Evolutionary conservation across 768 basidiomycete genomes (phyloP), one percentile per base, ranked within the genome.

Genomic region (Boletus pseudo-olivaceus): DNA sequence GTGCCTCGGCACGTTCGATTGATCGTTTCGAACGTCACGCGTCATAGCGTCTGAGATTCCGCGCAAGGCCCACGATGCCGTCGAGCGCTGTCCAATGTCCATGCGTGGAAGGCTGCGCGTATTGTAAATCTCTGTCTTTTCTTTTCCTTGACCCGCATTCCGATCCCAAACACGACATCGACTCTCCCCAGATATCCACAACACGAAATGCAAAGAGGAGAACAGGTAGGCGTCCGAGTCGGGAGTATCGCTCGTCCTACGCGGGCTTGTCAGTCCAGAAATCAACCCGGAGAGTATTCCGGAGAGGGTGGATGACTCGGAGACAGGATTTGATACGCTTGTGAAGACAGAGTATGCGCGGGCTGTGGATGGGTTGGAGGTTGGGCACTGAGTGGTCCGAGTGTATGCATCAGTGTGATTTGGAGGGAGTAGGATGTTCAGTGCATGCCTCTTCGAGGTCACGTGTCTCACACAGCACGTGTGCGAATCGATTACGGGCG

Each of bases 171-270:
- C 6, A 15, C 11, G 5, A 17, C 26, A 5, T 38, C 8, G n/a
- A 51, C 26, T n/a, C 7, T 47, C 14, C n/a, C 4, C 51, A 93
- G 91, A 90, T 62, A 79, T 90, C 15, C 76, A 82, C 55, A 43
- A 17, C 17, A 14, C 17, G 42, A 67, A 63, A 7, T 94, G 92
- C 71, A 83, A 73, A 64, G 85, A 90, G 66, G 78, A 78, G 48
- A 92, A 92, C 69, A 68, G 75, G n/a, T 82, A 93, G 4, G 78
- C 76, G 17, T 89, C 87, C 11, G 93, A 93, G 66, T 51, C 78
- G 7, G 92, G 92, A n/a, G 90, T 90, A 1, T 66, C 77, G 27
- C 69, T 92, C 27, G 72, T 93, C 38, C 71, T 93, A 7, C 80
- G 80, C 41, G 78, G 78, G 17, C 68, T 93, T 15, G 78, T 91